These are phyloP conservation scores for Psilocybe cubensis DNA, from an alignment of 768 basidiomycete species.

Conservation along the genomic window DNA sequence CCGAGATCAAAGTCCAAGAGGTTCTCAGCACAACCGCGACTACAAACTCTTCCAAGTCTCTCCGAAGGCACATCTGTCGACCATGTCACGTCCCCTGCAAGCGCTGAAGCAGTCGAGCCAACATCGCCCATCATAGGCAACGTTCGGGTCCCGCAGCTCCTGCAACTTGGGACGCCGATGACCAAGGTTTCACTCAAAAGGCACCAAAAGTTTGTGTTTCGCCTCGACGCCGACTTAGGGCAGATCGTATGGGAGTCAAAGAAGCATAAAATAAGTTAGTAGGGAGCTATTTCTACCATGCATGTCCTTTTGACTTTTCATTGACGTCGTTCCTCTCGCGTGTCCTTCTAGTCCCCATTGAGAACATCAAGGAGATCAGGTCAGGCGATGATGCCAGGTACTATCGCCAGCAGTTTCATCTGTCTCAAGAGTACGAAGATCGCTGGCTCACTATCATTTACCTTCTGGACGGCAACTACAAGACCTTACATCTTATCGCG, in stretches of 20 bases:
- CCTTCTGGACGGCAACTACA: constrained; percentile 76
- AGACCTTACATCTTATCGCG: constrained; percentile 85
- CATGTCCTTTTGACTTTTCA: not conserved
- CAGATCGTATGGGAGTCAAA: constrained; percentile 81
- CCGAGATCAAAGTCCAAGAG: not conserved
- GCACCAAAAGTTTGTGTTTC: constrained; percentile 71
- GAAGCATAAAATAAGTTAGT: constrained; percentile 64
- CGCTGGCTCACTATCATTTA: constrained; percentile 92
- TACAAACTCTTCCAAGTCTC: constrained; percentile 14
- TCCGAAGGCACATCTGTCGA: constrained; percentile 3
- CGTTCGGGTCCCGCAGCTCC: constrained; percentile 49
- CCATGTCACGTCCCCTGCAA: not conserved
- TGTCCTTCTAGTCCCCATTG: constrained; percentile 69
- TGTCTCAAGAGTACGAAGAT: constrained; percentile 66
- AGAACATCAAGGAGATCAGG: constrained; percentile 89
- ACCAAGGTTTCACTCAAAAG: constrained; percentile 83
- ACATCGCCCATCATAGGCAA: constrained; percentile 13
- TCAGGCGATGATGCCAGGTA: constrained; percentile 74
- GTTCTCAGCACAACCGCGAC: constrained; percentile 2
- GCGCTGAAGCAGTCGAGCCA: not conserved
- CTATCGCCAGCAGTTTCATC: constrained; percentile 75
- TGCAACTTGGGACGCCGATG: constrained; percentile 73
- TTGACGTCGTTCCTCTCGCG: not conserved
- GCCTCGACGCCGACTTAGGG: constrained; percentile 79
- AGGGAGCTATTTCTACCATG: constrained; percentile 32